Evolutionary conservation across 2,329 filamentous ascomycete species (phyloP).

Genomic region (Diaporthe vexans): DNA sequence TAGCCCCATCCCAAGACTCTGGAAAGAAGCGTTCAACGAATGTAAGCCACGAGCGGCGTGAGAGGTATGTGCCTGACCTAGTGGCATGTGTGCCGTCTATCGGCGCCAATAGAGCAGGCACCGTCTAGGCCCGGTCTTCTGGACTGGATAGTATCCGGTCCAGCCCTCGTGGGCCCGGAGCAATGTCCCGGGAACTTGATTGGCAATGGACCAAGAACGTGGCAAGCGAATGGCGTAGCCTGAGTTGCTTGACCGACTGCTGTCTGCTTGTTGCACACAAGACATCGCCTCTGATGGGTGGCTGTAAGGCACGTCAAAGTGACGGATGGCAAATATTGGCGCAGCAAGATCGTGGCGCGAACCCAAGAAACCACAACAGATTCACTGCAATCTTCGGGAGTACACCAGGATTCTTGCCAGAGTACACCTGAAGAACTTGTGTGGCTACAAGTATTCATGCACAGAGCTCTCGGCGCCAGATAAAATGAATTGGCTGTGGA

Average conservation of each 20-base stretch:
- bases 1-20: background rate
- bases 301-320: no score
- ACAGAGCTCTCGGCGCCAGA: no score
- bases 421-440: no score
- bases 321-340: no score
- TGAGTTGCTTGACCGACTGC: background rate
- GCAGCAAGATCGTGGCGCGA: no score
- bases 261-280: background rate
- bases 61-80: background rate
- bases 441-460: no score
- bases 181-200: background rate
- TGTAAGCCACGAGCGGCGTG: background rate
- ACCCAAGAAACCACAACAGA: no score
- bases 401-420: no score
- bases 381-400: no score
- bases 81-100: background rate
- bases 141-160: background rate
- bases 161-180: background rate
- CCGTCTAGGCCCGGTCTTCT: background rate
- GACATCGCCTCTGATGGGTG: background rate
- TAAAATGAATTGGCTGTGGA: no score
- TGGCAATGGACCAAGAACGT: background rate
- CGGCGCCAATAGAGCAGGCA: background rate
- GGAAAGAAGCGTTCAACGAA: background rate
- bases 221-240: background rate